A percentile compares a stretch with the other conserved stretches of the same genome.
Conservation (phyloP, 306 rosid genomes). For the Dryas octopetala region DNA sequence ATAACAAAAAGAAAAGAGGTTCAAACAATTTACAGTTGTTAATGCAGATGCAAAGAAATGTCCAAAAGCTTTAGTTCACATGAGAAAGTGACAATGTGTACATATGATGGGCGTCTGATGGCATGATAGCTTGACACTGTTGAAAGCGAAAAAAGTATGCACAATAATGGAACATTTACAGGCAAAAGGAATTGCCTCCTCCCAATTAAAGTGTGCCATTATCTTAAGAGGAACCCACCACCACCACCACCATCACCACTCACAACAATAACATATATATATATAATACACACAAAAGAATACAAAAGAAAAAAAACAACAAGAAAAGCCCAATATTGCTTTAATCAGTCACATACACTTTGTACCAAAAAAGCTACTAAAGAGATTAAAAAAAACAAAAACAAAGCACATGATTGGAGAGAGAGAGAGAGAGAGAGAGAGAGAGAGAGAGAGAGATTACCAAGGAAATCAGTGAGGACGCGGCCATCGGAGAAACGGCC, state of each 20-base stretch:
- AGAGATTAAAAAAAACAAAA: not conserved
- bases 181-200: constrained; percentile 23
- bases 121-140: not conserved
- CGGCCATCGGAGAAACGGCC: constrained; percentile 62
- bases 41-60: not conserved
- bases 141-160: constrained; percentile 2
- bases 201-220: not conserved
- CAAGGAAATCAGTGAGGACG: constrained; percentile 50
- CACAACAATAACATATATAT: not conserved
- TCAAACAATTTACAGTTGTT: not conserved
- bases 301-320: not conserved
- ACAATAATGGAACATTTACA: constrained; percentile 38
- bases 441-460: constrained; percentile 23
- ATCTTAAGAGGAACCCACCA: constrained; percentile 28
- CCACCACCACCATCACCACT: not conserved
- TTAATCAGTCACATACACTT: not conserved
- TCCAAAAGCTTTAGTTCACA: constrained; percentile 15
- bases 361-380: not conserved
- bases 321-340: constrained; percentile 30
- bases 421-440: not conserved
- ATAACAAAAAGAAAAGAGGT: not conserved
- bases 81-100: constrained; percentile 20
- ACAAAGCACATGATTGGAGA: constrained; percentile 8
- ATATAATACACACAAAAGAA: not conserved
- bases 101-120: constrained; percentile 16